Base-by-base conservation (phyloP, 148 eudicot species). In the Nepenthes mirabilis region DNA sequence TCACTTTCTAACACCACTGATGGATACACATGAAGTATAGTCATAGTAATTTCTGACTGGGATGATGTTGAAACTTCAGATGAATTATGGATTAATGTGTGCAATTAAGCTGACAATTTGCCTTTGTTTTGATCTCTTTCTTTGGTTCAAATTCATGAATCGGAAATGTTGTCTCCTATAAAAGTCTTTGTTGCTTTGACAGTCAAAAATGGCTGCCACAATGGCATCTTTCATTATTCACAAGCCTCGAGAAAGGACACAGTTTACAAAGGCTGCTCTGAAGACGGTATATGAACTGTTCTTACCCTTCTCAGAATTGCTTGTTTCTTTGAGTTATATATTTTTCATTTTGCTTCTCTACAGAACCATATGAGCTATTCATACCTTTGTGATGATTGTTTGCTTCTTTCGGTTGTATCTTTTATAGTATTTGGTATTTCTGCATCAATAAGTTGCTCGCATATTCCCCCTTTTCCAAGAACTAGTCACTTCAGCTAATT, bases 181-280 rank as follows among this genome's bases (percentile, higher is more conserved):
- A 14, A n/a, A 61, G 54, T 13, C 35, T 49, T 53, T 61, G 36
- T 36, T 56, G 54, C 10, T 61, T 40, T 43, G 60, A 56, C 85
- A 93, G 99, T 69, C 95, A 56, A 84, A 88, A 82, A 55, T 82
- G 73, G 99, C 99, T 59, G 74, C 95, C 1, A 68, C 82, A 57
- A 60, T 93, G 89, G 84, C 99, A 11, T 77, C 99, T 57, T 93
- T 93, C 64, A 93, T 93, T 40, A 86, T 93, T 73, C 97, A 79
- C 68, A 93, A 81, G 78, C 86, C 87, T 64, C 79, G 81, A 40
- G 80, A 93, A 75, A 84, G 95, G 70, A 79, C 91, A 55, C 55
- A 81, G 1, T 93, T 89, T 72, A 86, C 75, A 68, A 89, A 79
- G 78, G 83, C 91, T 58, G 78, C 95, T 57, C 68, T 82, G 36